Conservation (phyloP, 139 green algal species). For the Raphidocelis subcapitata region DNA sequence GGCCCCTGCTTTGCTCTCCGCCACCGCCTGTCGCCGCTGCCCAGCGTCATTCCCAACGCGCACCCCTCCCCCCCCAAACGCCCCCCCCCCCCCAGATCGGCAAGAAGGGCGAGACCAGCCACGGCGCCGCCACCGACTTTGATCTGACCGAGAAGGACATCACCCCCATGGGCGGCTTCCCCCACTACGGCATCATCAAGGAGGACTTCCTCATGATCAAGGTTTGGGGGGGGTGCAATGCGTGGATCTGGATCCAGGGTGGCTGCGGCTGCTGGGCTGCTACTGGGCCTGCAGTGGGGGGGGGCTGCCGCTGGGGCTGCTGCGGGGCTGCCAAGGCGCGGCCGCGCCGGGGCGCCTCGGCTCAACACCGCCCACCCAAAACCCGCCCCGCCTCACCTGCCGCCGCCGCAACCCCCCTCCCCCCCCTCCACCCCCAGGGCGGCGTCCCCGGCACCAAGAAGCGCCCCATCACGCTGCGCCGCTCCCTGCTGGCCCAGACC, state of each 20-base stretch:
- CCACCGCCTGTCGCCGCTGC: too few species aligned
- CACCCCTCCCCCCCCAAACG: too few species aligned
- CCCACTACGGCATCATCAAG: constrained; percentile 96
- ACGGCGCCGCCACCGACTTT: constrained; percentile 91
- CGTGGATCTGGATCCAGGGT: background rate
- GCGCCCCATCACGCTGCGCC: constrained; percentile 94
- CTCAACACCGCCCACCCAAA: too few species aligned
- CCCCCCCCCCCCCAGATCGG: constrained; percentile 58
- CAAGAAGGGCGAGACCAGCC: constrained; percentile 88
- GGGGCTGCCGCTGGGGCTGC: too few species aligned
- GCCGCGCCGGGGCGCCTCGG: too few species aligned
- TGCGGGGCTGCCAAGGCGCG: too few species aligned
- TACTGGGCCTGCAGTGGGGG: too few species aligned
- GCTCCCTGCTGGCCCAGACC: constrained; percentile 91
- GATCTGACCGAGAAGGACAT: constrained; percentile 98
- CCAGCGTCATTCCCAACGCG: too few species aligned
- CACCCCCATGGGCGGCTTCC: constrained; percentile 99
- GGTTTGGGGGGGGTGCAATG: constrained; percentile 32
- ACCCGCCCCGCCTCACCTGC: too few species aligned
- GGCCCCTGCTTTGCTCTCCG: too few species aligned
- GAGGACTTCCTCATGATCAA: constrained; percentile 99
- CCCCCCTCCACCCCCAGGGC: constrained; percentile 46
- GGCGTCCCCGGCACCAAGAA: constrained; percentile 91
- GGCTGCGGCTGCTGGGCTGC: too few species aligned
- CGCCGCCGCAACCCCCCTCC: background rate